Percentiles rank a stretch among this genome's conserved stretches.
phyloP scores from a whole-genome alignment of 2,329 filamentous ascomycete species.

The Aspergillus neotritici region DNA sequence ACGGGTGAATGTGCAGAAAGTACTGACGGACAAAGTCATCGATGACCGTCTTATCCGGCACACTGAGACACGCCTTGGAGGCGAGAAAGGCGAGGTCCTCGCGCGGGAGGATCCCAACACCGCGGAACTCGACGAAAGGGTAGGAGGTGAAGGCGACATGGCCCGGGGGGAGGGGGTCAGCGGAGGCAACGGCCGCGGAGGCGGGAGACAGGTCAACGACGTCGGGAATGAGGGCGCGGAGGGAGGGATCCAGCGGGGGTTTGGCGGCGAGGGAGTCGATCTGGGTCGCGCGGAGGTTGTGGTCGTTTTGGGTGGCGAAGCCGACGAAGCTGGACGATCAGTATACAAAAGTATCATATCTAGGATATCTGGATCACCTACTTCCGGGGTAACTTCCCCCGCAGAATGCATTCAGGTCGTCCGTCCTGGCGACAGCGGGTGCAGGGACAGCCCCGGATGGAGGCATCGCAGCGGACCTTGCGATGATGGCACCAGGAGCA shows the following conservation, averaged over 20 bases:
- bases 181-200: neutral
- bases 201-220: conserved; percentile 1
- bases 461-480: conserved; percentile 29
- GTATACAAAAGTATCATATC: neutral
- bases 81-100: conserved; percentile 47
- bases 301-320: conserved; percentile 1
- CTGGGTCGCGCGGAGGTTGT: neutral
- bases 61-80: conserved; percentile 43
- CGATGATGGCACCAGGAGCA: conserved; percentile 32
- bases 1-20: conserved; percentile 28
- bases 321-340: conserved; percentile 5
- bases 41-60: conserved; percentile 40
- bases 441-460: conserved; percentile 38
- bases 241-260: conserved; percentile 7
- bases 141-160: conserved; percentile 11
- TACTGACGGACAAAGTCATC: conserved; percentile 45
- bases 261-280: conserved; percentile 2
- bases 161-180: neutral
- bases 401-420: conserved; percentile 30
- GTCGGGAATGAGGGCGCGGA: conserved; percentile 4
- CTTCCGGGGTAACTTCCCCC: conserved; percentile 31
- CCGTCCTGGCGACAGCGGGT: conserved; percentile 51
- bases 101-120: conserved; percentile 20
- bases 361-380: neutral
- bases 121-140: conserved; percentile 18